Evolutionary conservation across 2,329 filamentous ascomycete genomes (phyloP).

Genomic region (Plenodomus lindquistii): DNA sequence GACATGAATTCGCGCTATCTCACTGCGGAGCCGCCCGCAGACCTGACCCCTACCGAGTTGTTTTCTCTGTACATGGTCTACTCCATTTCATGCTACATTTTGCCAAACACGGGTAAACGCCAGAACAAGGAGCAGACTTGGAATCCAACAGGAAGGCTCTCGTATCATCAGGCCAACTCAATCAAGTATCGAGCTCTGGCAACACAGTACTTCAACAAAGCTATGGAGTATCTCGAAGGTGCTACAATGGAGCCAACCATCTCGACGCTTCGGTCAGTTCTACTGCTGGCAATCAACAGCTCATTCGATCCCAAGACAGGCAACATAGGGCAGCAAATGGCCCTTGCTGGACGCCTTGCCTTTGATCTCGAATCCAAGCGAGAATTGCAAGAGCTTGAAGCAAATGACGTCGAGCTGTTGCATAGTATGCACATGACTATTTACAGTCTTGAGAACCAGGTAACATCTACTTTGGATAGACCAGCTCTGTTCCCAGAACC

Average conservation of each 20-base stretch:
- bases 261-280: constrained; percentile 35
- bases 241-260: constrained; percentile 39
- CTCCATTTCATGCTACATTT: constrained; percentile 39
- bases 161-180: constrained; percentile 34
- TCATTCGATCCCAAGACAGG: constrained; percentile 41
- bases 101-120: constrained; percentile 30
- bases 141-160: constrained; percentile 29
- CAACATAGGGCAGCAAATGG: constrained; percentile 43
- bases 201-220: constrained; percentile 29
- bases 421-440: constrained; percentile 41
- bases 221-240: constrained; percentile 37
- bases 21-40: constrained; percentile 19
- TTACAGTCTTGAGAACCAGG: constrained; percentile 42
- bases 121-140: constrained; percentile 23
- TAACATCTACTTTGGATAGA: constrained; percentile 40
- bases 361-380: constrained; percentile 34
- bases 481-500: constrained; percentile 43
- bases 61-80: constrained; percentile 44
- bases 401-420: constrained; percentile 26
- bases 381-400: constrained; percentile 29
- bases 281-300: constrained; percentile 42
- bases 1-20: constrained; percentile 34
- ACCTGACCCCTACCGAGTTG: constrained; percentile 29
- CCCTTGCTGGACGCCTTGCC: constrained; percentile 39
- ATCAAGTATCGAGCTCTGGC: constrained; percentile 36